Evolutionary conservation across 2,329 filamentous ascomycete species (phyloP), one percentile per base, ranked within the genome.

Genomic region (Diaporthe nobilis): DNA sequence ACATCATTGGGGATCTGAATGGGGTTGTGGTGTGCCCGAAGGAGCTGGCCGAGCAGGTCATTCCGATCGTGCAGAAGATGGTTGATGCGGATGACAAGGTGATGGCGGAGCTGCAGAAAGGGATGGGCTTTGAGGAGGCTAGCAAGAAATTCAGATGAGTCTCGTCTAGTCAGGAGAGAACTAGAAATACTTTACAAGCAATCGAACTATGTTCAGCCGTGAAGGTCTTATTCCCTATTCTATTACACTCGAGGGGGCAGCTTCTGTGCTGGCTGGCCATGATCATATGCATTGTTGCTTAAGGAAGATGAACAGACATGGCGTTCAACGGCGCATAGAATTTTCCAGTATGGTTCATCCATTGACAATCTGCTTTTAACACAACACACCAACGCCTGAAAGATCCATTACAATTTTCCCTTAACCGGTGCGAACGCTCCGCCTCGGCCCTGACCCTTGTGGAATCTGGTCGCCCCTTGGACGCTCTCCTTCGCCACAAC

Each of bases 401-500:
- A 10, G 12, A 22, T 28, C 51, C 10, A 10, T 55, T 12, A 72
- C 28, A 72, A 15, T 28, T 73, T 67, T 3, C 71, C 71, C 47
- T 73, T 73, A 25, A 22, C 13, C 60, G 15, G 8, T 2, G 61
- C 28, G 15, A 74, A 74, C 0, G 63, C 20, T 13, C 72, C 72
- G 4, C 72, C 65, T 49, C 72, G 37, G 9, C 63, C 72, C 12
- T 71, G 34, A 2, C 72, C 72, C 22, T 55, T 51, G 25, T 61
- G 51, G 31, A 74, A 74, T 17, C 34, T 74, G 9, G 49, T 2
- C 22, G 72, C 72, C 7, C 72, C 72, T 12, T 53, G 76, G 0
- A 87, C 79, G 58, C 86, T 85, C 80, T 90, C 88, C 20, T 77
- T 79, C 22, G 78, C 77, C n/a, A 90, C 79, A 1, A 88, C 85